Evolutionary conservation across 2,329 filamentous ascomycete species (phyloP).

Genomic region (Leptographium radiaticola): DNA sequence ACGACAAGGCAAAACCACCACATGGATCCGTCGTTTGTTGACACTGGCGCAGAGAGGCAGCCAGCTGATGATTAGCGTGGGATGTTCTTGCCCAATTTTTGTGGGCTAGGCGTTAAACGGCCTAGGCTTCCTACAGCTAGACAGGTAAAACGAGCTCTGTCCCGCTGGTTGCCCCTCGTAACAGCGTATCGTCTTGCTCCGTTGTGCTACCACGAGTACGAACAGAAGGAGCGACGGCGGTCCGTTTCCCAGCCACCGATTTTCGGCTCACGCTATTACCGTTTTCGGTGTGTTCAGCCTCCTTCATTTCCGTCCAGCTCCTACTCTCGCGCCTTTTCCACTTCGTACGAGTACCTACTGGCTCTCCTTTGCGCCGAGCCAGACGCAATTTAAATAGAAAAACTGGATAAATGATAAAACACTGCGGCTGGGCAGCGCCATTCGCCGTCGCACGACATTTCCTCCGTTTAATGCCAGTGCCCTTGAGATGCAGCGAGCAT

Average conservation of each 20-base stretch:
- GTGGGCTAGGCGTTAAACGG: slow-evolving; percentile 5
- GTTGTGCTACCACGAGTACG: not conserved
- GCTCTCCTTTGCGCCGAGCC: no score
- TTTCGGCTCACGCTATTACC: not conserved
- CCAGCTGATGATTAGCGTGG: slow-evolving; percentile 7
- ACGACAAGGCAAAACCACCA: not conserved
- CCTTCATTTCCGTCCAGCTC: not conserved
- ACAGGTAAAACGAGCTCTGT: slow-evolving; percentile 1
- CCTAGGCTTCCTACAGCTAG: slow-evolving; percentile 4
- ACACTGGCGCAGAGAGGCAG: slow-evolving; percentile 9
- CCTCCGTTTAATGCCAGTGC: not conserved
- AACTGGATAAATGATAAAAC: not conserved
- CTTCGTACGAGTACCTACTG: not conserved
- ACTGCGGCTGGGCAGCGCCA: not conserved
- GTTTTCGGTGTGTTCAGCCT: not conserved
- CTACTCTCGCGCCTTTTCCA: not conserved
- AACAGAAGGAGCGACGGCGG: not conserved
- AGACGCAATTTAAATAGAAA: no score
- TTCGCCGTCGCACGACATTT: not conserved
- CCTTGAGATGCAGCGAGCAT: not conserved
- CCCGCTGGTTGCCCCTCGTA: slow-evolving; percentile 10
- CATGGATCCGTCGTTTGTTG: slow-evolving; percentile 6
- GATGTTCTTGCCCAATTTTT: not conserved
- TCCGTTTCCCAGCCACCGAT: slow-evolving; percentile 2
- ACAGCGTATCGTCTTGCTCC: not conserved